Evolutionary conservation across 805 yeast species (phyloP), one percentile per base, ranked within the genome.

Genomic region (Deakozyma indianensis): DNA sequence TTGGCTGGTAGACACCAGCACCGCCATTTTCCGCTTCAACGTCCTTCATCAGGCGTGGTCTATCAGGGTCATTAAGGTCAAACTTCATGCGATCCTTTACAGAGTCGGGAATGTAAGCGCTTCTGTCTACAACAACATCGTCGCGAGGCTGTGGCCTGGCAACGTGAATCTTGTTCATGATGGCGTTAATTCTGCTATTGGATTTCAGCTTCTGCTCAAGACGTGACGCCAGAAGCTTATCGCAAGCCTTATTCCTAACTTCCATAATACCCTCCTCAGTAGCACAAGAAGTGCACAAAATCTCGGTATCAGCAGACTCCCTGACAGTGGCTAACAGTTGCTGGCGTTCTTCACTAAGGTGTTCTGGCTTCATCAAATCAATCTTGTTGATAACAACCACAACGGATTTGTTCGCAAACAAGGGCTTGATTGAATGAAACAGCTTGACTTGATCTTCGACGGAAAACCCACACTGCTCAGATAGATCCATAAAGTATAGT

Each of bases 381-480:
- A 88, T 78, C 71, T 92, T 92, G 74, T 92, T 92, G 67, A 92
- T 76, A 52, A 92, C 96, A 55, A 92, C 90, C 74, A 92, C 72
- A 45, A 92, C 98, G 4, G 94, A 80, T 68, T 92, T 92, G 73
- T 92, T 92, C 54, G 96, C 95, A 59, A 92, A 92, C 59, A 92
- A 73, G 35, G 97, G 98, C 69, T 92, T 92, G 68, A 92, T 90
- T 41, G 95, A 83, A 66, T 92, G 94, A 78, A 88, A 92, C 52
- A 92, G 74, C 69, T 90, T 86, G 54, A 92, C 97, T 71, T 92
- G 99, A 46, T 88, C 96, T 69, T 88, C 96, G 53, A 92, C 78
- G 21, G 95, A 79, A 71, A 90, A 92, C 43, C 99, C 99, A 77
- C 99, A 92, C 74, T 90, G 97, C 71, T 92, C 99, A 27, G 95